Evolutionary conservation across 139 green algal genomes (phyloP), one percentile per base, ranked within the genome.

Genomic region (Chara braunii): DNA sequence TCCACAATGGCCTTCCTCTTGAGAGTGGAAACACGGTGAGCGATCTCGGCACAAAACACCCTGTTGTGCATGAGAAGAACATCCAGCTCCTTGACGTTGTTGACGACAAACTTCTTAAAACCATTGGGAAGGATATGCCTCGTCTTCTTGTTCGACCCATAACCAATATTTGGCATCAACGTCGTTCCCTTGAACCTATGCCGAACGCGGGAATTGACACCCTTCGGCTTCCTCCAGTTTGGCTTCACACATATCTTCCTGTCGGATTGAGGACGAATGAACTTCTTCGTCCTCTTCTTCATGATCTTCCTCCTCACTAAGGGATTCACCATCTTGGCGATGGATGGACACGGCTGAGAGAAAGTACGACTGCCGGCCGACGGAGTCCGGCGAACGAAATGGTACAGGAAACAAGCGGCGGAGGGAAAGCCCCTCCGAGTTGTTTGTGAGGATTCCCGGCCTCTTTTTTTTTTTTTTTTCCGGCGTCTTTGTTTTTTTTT

Each of bases 31-130:
- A n/a, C n/a, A n/a, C n/a, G n/a, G n/a, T n/a, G n/a, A n/a, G n/a
- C n/a, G n/a, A n/a, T n/a, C n/a, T n/a, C n/a, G 14, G 40, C 18
- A 48, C 18, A 18, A 48, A 48, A 48, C 18, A 48, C n/a, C 68
- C 77, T 83, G 91, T 97, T 98, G 87, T 97, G 92, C 92, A 98
- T 96, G 75, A 98, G 71, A 32, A 98, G 83, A 64, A 98, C 79
- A 80, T 98, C 91, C 35, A 98, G 85, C 59, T 98, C 92, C 61
- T 79, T 81, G 8, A 94, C 85, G 72, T 97, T 98, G 80, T 72
- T 58, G 32, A 98, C 88, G 2, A 89, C 61, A 58, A 94, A 91
- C 81, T 94, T 94, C 71, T 81, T 76, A 83, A 94, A 94, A 58
- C 87, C 92, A 68, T 83, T 93, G 61, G 87, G 87, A 53, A 97